Evolutionary conservation across 1,284 basidiomycete species (phyloP).

Genomic region (Ustilago lituana): DNA sequence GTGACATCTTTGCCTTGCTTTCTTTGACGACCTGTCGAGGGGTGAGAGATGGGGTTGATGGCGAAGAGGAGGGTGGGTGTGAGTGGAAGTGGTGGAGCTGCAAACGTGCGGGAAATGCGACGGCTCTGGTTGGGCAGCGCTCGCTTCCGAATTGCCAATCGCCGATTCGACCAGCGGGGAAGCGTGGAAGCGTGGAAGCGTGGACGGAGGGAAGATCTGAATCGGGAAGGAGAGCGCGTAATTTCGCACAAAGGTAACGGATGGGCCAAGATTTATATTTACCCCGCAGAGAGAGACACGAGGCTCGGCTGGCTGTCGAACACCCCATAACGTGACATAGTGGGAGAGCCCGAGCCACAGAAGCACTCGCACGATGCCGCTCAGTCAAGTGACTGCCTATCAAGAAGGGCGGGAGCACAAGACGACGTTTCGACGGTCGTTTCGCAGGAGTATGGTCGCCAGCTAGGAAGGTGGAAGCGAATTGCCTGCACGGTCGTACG

Average conservation of each 20-base stretch:
- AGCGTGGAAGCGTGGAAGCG: neutral
- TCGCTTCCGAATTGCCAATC: slow-evolving; percentile 29
- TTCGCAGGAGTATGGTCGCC: too few relatives aligned
- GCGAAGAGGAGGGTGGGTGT: neutral
- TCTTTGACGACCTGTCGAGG: neutral
- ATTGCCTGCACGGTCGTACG: too few relatives aligned
- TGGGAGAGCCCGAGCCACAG: too few relatives aligned
- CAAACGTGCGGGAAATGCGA: slow-evolving; percentile 20
- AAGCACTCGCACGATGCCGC: too few relatives aligned
- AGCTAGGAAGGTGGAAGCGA: too few relatives aligned
- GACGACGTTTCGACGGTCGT: too few relatives aligned
- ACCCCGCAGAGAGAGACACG: slow-evolving; percentile 14
- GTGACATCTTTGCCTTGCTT: slow-evolving; percentile 51
- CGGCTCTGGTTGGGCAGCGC: neutral
- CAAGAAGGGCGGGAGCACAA: too few relatives aligned
- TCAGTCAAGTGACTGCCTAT: too few relatives aligned
- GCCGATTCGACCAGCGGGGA: slow-evolving; percentile 6
- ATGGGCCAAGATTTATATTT: too few relatives aligned
- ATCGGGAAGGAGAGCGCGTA: too few relatives aligned
- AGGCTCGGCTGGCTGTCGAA: too few relatives aligned
- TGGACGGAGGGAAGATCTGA: neutral
- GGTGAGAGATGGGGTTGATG: neutral
- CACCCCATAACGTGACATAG: too few relatives aligned
- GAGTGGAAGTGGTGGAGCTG: neutral
- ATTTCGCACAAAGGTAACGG: slow-evolving; percentile 7